Evolutionary conservation across 2,329 filamentous ascomycete genomes (phyloP).

Genomic region (Keithomyces neogunnii): DNA sequence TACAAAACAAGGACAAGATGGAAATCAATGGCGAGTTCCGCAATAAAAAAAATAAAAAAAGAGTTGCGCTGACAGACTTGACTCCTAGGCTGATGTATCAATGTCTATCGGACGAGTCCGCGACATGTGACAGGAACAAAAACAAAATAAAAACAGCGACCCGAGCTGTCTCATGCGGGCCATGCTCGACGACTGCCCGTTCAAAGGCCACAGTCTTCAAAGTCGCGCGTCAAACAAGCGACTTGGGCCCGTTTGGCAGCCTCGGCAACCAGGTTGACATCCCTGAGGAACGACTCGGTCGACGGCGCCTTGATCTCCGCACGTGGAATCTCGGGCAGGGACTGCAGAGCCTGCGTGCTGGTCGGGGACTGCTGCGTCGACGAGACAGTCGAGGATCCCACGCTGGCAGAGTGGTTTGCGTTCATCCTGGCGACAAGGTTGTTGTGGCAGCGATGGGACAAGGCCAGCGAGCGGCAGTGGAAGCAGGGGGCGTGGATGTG

Average conservation of each 20-base stretch:
- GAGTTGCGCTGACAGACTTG: neutral
- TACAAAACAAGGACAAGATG: neutral
- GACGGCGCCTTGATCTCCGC: slow-evolving; percentile 27
- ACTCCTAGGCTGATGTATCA: neutral
- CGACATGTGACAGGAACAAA: neutral
- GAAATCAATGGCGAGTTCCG: too few species aligned
- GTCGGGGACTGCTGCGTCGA: slow-evolving; percentile 23
- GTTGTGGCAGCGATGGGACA: too few species aligned
- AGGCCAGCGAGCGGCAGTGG: too few species aligned
- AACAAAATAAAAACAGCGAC: neutral
- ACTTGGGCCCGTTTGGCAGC: slow-evolving; percentile 90
- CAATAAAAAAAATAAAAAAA: neutral
- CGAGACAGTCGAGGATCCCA: slow-evolving; percentile 14
- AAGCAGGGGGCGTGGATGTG: neutral
- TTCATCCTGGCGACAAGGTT: neutral
- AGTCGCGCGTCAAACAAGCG: slow-evolving; percentile 77
- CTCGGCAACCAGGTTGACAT: slow-evolving; percentile 82
- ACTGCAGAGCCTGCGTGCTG: slow-evolving; percentile 8
- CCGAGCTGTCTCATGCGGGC: neutral
- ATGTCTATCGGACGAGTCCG: neutral
- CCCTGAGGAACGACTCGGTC: slow-evolving; percentile 58
- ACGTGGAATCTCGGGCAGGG: slow-evolving; percentile 18
- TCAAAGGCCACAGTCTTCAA: slow-evolving; percentile 61
- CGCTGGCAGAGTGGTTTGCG: slow-evolving; percentile 5
- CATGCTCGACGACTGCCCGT: neutral